Evolutionary conservation across 805 yeast genomes (phyloP), one percentile per base, ranked within the genome.

Genomic region (Candida hungchunana): DNA sequence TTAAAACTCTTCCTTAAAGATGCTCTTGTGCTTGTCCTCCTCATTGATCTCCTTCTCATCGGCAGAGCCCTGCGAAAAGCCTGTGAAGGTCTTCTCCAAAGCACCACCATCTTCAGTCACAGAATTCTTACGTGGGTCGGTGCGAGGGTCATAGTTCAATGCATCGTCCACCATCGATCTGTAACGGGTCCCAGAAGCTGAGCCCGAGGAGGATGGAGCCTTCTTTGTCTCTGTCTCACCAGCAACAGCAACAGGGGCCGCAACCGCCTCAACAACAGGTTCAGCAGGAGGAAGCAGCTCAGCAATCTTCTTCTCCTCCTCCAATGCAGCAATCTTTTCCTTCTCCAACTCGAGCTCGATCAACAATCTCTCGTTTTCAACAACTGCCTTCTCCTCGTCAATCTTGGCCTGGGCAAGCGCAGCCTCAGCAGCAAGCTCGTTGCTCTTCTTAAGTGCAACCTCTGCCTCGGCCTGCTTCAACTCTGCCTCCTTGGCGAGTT

Each of bases 11-110:
- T 54, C 58, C 37, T 54, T 54, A 40, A 54, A 54, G 27, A 48
- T 47, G 31, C 58, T 47, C 39, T 46, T 51, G 32, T 46, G 46
- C 36, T 50, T 45, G 18, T 40, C 48, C 15, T 44, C 39, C 16
- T 29, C 47, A 26, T 43, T 44, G 22, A 39, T 41, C 18, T 47
- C 53, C 30, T 45, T 51, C 28, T 46, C 53, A 23, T 49, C 57
- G 14, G 43, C 59, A 6, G 72, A 67, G 18, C 72, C 73, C 49
- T 68, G 73, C n/a, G 68, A 62, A 47, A 68, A 68, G 4, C 68
- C 69, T 18, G 67, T 57, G 42, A 68, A 68, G 2, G 70, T 66
- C 32, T 55, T 50, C 36, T 51, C 50, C 32, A 53, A 39, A 21
- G 51, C 59, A 32, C 48, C 47, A 18, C 46, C 49, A 26, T 46